Percentiles rank a stretch among this genome's conserved stretches.
Evolutionary conservation across 2,329 filamentous ascomycete genomes (phyloP).

Genomic region (Curvularia eragrostidis): DNA sequence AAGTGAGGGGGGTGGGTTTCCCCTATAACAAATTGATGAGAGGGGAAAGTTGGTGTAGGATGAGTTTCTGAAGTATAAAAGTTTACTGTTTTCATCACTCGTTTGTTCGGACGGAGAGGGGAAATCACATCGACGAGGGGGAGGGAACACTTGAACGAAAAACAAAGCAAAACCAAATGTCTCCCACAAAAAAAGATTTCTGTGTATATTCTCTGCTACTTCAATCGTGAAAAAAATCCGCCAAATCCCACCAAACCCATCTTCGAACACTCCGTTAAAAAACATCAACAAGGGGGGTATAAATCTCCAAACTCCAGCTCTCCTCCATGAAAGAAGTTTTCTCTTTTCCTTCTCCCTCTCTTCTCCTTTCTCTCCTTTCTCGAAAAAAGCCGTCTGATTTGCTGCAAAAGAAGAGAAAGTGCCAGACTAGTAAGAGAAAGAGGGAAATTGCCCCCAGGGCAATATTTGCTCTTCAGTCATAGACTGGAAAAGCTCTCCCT

Average conservation of each 20-base stretch:
- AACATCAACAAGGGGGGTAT: conserved; percentile 39
- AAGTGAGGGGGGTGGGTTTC: conserved; percentile 26
- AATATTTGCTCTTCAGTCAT: not conserved
- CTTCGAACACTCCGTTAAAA: too few species aligned
- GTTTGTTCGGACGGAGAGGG: too few species aligned
- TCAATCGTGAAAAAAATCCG: too few species aligned
- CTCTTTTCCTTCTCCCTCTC: too few species aligned
- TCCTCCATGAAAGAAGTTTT: conserved; percentile 33
- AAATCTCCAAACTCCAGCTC: conserved; percentile 50
- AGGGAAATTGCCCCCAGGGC: not conserved
- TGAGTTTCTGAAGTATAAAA: too few species aligned
- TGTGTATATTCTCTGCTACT: not conserved
- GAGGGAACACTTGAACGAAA: not conserved
- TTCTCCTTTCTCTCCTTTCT: not conserved
- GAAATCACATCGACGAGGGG: too few species aligned
- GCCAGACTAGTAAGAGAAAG: not conserved
- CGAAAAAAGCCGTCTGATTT: not conserved
- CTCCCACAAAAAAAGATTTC: not conserved
- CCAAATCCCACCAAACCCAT: too few species aligned
- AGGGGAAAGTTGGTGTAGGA: too few species aligned
- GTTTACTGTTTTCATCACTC: too few species aligned
- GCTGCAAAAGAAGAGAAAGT: not conserved
- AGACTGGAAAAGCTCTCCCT: too few species aligned
- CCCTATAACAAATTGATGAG: too few species aligned
- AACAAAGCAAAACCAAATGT: too few species aligned